Base-by-base conservation (phyloP, 1,284 basidiomycete species). In the Phellinidium pouzarii region DNA sequence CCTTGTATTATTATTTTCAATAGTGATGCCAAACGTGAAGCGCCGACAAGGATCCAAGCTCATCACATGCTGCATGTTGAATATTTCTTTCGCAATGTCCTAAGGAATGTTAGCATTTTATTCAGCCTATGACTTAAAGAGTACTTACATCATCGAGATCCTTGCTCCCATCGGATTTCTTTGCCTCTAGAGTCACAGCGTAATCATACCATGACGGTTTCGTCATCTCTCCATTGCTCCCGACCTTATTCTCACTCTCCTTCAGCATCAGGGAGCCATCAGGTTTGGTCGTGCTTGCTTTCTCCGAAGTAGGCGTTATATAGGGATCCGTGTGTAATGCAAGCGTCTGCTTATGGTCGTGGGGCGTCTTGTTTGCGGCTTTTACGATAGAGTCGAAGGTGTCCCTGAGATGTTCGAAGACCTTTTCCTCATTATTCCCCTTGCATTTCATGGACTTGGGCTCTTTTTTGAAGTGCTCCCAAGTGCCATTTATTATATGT, bases 11-110 rank as follows among this genome's bases (percentile, higher is more conserved):
- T 45, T 42, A 27, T 57, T 52, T 46, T 57, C 52, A 17, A 59
- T 50, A 3, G 55, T 55, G 19, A 57, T 41, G 2, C 55, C 59
- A 25, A 53, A 50, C n/a, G 55, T 52, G 37, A 53, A 57, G 7
- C 58, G 52, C n/a, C 55, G 47, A 43, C 52, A 52, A 17, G 59
- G 55, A 53, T 59, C 59, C 4, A 49, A 25, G n/a, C 41, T 29
- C 48, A 59, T 48, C 8, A 53, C 44, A 14, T 58, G 54, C n/a
- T 58, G 50, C 52, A 59, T 54, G 29, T 43, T 52, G 41, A 45
- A 52, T 1, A 59, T 22, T 8, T 50, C 36, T 23, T 55, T 54
- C 5, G 17, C 17, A 11, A 48, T 38, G 29, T 58, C 52, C 57
- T 60, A 31, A 12, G 58, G 27, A 19, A 25, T 12, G 23, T 45